A percentile compares a stretch with the other conserved stretches of the same genome.
These are phyloP conservation scores for Neoboletus magnificus DNA, from an alignment of 768 basidiomycete genomes.

Conservation along the genomic window DNA sequence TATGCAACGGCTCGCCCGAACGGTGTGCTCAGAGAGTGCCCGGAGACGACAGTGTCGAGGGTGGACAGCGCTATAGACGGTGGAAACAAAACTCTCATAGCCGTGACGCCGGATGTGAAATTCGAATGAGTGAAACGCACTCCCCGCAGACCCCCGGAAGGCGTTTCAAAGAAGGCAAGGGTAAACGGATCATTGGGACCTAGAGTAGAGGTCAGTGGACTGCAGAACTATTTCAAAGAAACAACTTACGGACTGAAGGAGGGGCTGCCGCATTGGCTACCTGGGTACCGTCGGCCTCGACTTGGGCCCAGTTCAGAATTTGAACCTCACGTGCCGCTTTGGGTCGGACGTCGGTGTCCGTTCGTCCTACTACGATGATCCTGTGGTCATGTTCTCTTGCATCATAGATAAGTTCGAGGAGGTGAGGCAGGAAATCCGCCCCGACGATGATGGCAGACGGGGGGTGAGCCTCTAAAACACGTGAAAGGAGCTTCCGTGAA, in stretches of 20 bases:
- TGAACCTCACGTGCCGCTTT: conserved; percentile 51
- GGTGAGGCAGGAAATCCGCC: conserved; percentile 58
- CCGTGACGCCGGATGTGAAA: conserved; percentile 85
- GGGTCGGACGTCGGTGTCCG: conserved; percentile 42
- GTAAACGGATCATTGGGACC: conserved; percentile 59
- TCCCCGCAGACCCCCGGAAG: conserved; percentile 53
- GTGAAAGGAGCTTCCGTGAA: conserved; percentile 57
- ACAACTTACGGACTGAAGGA: conserved; percentile 50
- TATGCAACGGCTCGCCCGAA: conserved; percentile 81
- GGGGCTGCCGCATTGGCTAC: conserved; percentile 41
- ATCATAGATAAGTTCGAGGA: conserved; percentile 73
- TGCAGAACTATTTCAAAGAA: background rate
- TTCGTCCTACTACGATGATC: conserved; percentile 72
- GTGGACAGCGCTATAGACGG: conserved; percentile 62
- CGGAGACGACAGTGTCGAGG: conserved; percentile 76
- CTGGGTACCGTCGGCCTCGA: conserved; percentile 64
- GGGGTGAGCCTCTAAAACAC: conserved; percentile 60
- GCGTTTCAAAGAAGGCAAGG: conserved; percentile 57
- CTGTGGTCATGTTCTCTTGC: conserved; percentile 49
- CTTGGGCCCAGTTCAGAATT: conserved; percentile 63
- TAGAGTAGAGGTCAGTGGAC: conserved; percentile 1
- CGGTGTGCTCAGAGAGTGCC: conserved; percentile 67
- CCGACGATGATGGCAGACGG: conserved; percentile 75
- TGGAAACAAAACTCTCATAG: conserved; percentile 72
- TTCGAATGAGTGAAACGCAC: conserved; percentile 79